Evolutionary conservation across 176 grass and related monocot genomes (phyloP).

Genomic region (Tuctoria greenei): DNA sequence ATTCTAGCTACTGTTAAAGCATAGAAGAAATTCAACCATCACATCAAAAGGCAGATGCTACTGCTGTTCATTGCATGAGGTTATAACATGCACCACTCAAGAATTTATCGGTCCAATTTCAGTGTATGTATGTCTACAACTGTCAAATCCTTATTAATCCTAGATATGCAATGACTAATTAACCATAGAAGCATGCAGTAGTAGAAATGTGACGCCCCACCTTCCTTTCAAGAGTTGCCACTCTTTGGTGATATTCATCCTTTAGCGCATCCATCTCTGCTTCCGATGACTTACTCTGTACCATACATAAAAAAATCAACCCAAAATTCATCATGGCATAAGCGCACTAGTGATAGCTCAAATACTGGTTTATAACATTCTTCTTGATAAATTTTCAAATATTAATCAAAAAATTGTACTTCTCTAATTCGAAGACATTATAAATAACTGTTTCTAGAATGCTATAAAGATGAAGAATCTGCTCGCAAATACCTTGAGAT

Average conservation of each 20-base stretch:
- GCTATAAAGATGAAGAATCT: conserved; percentile 15
- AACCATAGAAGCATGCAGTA: neutral
- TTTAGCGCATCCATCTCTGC: conserved; percentile 79
- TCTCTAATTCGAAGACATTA: neutral
- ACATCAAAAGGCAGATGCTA: neutral
- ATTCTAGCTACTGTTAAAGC: neutral
- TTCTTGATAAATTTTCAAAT: conserved; percentile 1
- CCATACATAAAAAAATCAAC: conserved; percentile 26
- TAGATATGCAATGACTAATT: conserved; percentile 14
- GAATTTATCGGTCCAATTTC: neutral
- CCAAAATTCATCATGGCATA: conserved; percentile 24
- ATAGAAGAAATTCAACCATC: neutral
- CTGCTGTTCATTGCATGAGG: neutral
- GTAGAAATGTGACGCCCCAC: conserved; percentile 35
- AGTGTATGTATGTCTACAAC: neutral
- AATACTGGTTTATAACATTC: conserved; percentile 1
- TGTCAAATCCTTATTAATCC: neutral
- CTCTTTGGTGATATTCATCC: conserved; percentile 95
- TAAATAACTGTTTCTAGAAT: conserved; percentile 22
- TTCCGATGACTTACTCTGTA: conserved; percentile 76
- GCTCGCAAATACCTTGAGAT: conserved; percentile 76
- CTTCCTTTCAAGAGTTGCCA: conserved; percentile 99
- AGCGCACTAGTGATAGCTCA: neutral
- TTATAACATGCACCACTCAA: neutral
- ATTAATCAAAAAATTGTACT: conserved; percentile 8